Evolutionary conservation across 257 asterid genomes (phyloP), one percentile per base, ranked within the genome.

Genomic region (Petunia secreta): DNA sequence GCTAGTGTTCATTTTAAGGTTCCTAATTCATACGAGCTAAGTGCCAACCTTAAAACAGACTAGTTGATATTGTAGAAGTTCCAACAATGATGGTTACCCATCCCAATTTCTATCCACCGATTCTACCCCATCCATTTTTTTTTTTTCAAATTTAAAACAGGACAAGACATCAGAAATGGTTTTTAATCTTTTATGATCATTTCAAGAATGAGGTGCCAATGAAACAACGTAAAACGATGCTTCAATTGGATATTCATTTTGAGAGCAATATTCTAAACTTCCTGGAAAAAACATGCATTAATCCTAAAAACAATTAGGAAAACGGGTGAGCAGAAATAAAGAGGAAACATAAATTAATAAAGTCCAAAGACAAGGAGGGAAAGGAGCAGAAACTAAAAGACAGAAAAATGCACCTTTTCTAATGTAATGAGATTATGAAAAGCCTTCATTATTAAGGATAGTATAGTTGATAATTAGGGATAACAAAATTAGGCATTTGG

Each of bases 371-470:
- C 16, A 52, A 15, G 16, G n/a, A 14, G 34, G 62, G 13, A 55
- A 14, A 4, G 4, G 10, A 54, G 34, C 25, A 55, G 62, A 55
- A 55, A 14, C 34, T 55, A 6, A 13, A 55, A 55, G 62, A 55
- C 15, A 71, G 44, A 38, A 73, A 69, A 34, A 34, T 36, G 36
- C 1, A 73, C 78, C 62, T 73, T 50, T 34, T 34, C 50, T 9
- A 14, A 34, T 73, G 46, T 48, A 73, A 73, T 2, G 62, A 73
- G 62, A 73, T 11, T 50, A 73, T 73, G 62, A 36, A 50, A 34
- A 50, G 43, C 34, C 34, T 11, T 71, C 25, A 36, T 73, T 43
- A 69, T 46, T 66, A 41, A 6, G 40, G 57, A 2, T 4, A 25
- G 14, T 16, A 11, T 66, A 13, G 1, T 39, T 65, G 11, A 46